Evolutionary conservation across 345 rosid species (phyloP).

Genomic region (Acer negundo): DNA sequence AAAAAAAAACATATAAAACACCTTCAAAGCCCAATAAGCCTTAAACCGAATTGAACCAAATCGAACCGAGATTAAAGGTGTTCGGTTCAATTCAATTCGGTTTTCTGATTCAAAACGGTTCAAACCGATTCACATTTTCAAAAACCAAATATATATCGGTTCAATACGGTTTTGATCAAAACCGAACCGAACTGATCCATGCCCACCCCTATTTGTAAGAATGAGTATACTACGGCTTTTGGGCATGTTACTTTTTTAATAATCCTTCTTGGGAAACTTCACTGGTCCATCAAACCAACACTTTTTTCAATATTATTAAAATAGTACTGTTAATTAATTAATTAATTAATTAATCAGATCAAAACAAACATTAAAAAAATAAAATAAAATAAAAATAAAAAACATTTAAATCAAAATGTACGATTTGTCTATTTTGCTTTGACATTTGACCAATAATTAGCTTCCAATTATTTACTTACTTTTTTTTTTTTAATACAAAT

Average conservation of each 20-base stretch:
- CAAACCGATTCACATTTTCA: too few species aligned
- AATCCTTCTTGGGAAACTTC: not conserved
- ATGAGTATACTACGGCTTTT: not conserved
- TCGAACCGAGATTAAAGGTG: too few species aligned
- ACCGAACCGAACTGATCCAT: too few species aligned
- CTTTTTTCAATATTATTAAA: not conserved
- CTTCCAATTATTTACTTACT: not conserved
- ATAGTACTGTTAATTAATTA: conserved; percentile 1
- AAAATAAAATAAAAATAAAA: conserved; percentile 3
- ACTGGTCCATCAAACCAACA: not conserved
- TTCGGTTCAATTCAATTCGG: too few species aligned
- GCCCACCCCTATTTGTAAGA: too few species aligned
- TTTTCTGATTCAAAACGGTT: too few species aligned
- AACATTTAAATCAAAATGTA: conserved; percentile 9
- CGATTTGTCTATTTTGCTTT: conserved; percentile 15
- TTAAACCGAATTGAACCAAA: too few species aligned
- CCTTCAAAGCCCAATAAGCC: too few species aligned
- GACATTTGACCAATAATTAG: conserved; percentile 24
- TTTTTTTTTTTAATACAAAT: not conserved
- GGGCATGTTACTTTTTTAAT: not conserved
- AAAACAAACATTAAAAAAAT: too few species aligned
- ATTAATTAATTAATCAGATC: not conserved
- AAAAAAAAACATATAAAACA: too few species aligned
- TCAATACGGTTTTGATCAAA: too few species aligned
- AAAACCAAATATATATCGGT: too few species aligned